Conservation (phyloP, 2,329 filamentous ascomycete genomes). For the Aspergillus pseudoglaucus region DNA sequence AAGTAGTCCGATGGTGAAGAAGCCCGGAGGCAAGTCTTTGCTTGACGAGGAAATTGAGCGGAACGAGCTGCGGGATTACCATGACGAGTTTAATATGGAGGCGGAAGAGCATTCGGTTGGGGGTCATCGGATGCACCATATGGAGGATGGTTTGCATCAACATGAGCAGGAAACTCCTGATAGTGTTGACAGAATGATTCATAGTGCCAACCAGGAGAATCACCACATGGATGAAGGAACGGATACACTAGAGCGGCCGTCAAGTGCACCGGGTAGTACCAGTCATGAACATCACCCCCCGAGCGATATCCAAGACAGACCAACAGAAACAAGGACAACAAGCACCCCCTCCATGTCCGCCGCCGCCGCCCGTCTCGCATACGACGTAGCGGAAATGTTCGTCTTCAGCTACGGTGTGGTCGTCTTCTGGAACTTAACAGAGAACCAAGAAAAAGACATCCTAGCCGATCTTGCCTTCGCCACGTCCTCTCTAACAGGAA, state of each 20-base stretch:
- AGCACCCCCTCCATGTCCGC: constrained; percentile 4
- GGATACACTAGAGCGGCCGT: constrained; percentile 4
- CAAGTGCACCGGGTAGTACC: constrained; percentile 3
- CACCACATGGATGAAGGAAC: constrained; percentile 11
- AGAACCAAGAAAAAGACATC: constrained; percentile 92
- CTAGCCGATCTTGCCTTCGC: constrained; percentile 91
- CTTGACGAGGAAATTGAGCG: constrained; percentile 93
- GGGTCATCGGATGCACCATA: constrained; percentile 19
- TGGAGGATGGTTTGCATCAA: constrained; percentile 11
- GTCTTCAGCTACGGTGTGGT: constrained; percentile 96
- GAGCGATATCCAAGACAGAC: constrained; percentile 8
- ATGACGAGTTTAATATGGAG: constrained; percentile 83
- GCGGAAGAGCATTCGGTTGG: constrained; percentile 42
- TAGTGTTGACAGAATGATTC: not conserved
- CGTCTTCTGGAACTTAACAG: constrained; percentile 98
- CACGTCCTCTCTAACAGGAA: constrained; percentile 31
- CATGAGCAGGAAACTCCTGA: constrained; percentile 3
- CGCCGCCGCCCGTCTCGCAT: constrained; percentile 55
- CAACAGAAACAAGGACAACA: constrained; percentile 33
- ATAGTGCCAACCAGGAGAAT: constrained; percentile 13
- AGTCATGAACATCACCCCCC: constrained; percentile 19
- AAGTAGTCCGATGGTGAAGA: constrained; percentile 87
- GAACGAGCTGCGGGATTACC: constrained; percentile 80
- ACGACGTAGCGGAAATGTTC: constrained; percentile 77
- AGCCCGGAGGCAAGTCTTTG: constrained; percentile 84